Percentiles rank a stretch among this genome's conserved stretches.
Evolutionary conservation across 2,329 filamentous ascomycete genomes (phyloP).

Genomic region (Aspergillus sojae): DNA sequence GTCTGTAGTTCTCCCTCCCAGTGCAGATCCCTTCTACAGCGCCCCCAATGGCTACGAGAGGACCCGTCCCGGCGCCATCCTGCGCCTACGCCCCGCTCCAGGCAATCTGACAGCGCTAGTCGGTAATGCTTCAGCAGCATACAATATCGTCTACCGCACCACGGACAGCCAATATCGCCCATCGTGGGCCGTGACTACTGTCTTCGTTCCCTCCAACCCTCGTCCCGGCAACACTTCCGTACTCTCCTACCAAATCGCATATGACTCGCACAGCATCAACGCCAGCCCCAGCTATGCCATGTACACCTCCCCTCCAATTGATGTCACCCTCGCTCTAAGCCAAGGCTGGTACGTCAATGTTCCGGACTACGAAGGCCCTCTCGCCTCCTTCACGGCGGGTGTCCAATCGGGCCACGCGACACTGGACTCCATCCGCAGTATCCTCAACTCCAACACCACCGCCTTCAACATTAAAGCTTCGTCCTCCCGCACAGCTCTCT

Average conservation of each 20-base stretch:
- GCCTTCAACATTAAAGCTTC: slow-evolving; percentile 24
- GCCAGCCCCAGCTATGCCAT: slow-evolving; percentile 27
- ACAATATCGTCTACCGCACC: slow-evolving; percentile 24
- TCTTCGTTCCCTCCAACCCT: slow-evolving; percentile 35
- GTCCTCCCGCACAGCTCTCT: slow-evolving; percentile 18
- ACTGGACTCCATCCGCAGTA: slow-evolving; percentile 46
- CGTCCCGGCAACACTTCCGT: slow-evolving; percentile 25
- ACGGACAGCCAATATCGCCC: slow-evolving; percentile 21
- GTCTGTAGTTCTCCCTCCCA: slow-evolving; percentile 7
- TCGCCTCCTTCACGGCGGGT: slow-evolving; percentile 45
- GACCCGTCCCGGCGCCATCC: slow-evolving; percentile 15
- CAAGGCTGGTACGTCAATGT: slow-evolving; percentile 51
- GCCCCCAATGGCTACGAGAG: slow-evolving; percentile 19
- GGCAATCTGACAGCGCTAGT: slow-evolving; percentile 17
- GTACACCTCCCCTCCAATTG: slow-evolving; percentile 26
- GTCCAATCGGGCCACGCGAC: slow-evolving; percentile 47
- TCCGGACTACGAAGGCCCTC: slow-evolving; percentile 51
- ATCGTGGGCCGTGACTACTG: slow-evolving; percentile 36
- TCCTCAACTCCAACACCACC: slow-evolving; percentile 30
- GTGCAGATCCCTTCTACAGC: slow-evolving; percentile 21
- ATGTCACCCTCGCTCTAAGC: slow-evolving; percentile 38
- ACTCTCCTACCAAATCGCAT: slow-evolving; percentile 46
- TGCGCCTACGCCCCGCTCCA: slow-evolving; percentile 19
- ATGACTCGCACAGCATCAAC: slow-evolving; percentile 23
- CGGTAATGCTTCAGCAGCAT: slow-evolving; percentile 13